Conservation (phyloP, 139 green algal species). For the Micractinium sp. region DNA sequence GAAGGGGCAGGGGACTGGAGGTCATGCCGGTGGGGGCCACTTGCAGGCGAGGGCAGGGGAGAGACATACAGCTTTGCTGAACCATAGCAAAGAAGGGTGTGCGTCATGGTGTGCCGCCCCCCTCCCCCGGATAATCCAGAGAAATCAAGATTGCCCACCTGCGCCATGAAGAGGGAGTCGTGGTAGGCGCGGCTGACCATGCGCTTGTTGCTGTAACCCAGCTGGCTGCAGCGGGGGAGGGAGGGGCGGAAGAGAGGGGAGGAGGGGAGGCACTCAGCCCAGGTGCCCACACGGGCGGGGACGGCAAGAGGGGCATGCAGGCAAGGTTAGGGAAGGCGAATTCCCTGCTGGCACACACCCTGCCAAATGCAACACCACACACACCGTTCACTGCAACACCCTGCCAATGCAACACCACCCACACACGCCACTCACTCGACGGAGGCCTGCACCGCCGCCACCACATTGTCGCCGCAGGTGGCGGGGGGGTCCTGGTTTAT, state of each 20-base stretch:
- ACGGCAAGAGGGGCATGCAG: background rate
- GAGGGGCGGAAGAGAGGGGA: background rate
- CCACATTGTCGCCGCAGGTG: constrained; percentile 66
- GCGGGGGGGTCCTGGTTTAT: constrained; percentile 93
- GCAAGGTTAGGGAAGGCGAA: background rate
- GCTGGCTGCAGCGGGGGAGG: constrained; percentile 9
- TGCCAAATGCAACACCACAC: too few species aligned
- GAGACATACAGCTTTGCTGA: too few species aligned
- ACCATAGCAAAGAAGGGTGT: too few species aligned
- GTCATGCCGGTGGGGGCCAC: background rate
- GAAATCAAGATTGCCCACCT: background rate
- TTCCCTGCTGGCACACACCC: too few species aligned
- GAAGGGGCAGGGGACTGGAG: too few species aligned
- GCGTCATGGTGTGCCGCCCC: background rate
- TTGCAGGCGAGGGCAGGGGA: too few species aligned
- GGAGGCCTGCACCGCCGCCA: constrained; percentile 61
- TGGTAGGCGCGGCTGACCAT: constrained; percentile 97
- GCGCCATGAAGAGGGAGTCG: constrained; percentile 96
- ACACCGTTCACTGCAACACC: too few species aligned
- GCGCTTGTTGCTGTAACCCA: constrained; percentile 64
- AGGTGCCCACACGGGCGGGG: too few species aligned
- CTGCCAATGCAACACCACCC: too few species aligned
- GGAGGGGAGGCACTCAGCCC: background rate
- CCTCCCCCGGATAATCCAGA: too few species aligned
- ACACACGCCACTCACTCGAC: constrained; percentile 51